Evolutionary conservation across 73 alveolate species (phyloP).

Genomic region (Uronychia setigera): DNA sequence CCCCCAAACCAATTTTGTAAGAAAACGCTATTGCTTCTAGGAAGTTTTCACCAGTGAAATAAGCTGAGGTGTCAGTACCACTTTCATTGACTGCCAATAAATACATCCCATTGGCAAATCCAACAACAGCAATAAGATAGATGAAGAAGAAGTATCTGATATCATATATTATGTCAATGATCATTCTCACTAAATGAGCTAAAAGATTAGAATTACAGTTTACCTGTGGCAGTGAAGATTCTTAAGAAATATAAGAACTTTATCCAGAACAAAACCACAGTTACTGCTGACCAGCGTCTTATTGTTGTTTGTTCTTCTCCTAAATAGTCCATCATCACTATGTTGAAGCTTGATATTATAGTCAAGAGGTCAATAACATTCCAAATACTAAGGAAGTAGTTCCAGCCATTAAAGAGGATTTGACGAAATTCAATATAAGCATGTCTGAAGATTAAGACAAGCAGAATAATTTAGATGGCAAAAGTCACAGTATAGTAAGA

Average conservation of each 20-base stretch:
- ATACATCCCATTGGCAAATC: conserved; percentile 33
- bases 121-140: conserved; percentile 22
- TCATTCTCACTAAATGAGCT: conserved; percentile 34
- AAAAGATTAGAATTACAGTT: too few species aligned
- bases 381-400: conserved; percentile 34
- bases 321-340: background rate
- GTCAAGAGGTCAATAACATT: conserved; percentile 16
- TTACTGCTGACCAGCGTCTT: conserved; percentile 5
- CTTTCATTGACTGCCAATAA: conserved; percentile 5
- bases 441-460: too few species aligned
- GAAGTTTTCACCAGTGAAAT: conserved; percentile 4
- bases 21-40: conserved; percentile 20
- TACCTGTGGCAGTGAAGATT: too few species aligned
- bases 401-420: background rate
- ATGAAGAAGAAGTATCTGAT: conserved; percentile 34
- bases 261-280: conserved; percentile 35
- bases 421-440: background rate
- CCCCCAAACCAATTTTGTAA: conserved; percentile 38
- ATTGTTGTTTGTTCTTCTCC: background rate
- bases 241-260: conserved; percentile 43
- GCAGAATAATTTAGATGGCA: too few species aligned
- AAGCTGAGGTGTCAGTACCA: too few species aligned
- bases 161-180: conserved; percentile 35
- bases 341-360: background rate
- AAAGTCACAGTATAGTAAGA: too few species aligned